Base-by-base conservation (phyloP, 805 yeast species). In the Phaffomyces opuntiae region DNA sequence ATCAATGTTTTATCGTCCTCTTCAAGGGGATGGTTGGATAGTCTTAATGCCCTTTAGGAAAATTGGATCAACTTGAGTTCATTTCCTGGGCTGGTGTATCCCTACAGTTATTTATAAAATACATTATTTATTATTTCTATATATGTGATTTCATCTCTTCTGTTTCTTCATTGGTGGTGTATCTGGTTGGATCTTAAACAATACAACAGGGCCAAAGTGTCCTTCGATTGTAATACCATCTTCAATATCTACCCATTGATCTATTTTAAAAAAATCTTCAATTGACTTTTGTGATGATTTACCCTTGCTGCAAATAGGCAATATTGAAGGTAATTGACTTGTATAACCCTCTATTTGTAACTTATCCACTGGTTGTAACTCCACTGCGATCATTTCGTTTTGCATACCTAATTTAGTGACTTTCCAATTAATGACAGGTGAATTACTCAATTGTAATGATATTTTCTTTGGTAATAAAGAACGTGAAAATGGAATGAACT, bases 1-100 rank as follows among this genome's bases (percentile, higher is more conserved):
- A 68, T 51, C 46, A 56, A 64, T 29, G 57, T 40, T 44, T 19
- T 38, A 39, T 46, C 42, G 44, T 39, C 36, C 26, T 39, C 29
- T 11, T 29, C 6, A 29, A 11, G 7, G 13, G 43, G 38, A 26
- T 29, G 37, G 19, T 11, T 35, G 61, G 56, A 54, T 49, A 60
- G 54, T 59, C 64, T 61, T 34, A 63, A 63, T 57, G 64, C 64
- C 57, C 25, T 51, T 35, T 45, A 43, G 42, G 36, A 21, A 46
- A 37, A 27, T 4, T 27, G 38, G 21, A 19, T 33, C 24, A 21
- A 21, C 38, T 27, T 35, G 24, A 11, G 16, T 12, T 42, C 38
- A 26, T 33, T 40, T 48, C 26, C 49, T 47, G 45, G 59, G 57
- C 61, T 55, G 60, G 59, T 48, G 54, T 52, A 46, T 56, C 57